A percentile compares a stretch with the other conserved stretches of the same genome.
These are phyloP conservation scores for Clathrus columnatus DNA, from an alignment of 768 basidiomycete species.

Conservation along the genomic window DNA sequence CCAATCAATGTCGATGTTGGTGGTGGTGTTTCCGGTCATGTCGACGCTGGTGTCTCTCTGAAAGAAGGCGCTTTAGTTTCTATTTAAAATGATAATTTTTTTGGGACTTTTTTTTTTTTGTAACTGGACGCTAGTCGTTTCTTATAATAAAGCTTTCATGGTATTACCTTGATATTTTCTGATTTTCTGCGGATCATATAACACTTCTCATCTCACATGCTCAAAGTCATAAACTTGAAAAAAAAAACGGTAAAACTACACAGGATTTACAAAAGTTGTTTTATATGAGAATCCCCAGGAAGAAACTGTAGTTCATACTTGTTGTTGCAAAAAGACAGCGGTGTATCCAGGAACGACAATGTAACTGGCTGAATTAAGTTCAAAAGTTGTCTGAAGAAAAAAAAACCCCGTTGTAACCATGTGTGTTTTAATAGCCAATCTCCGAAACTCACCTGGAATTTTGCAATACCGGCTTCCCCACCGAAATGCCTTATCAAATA, in stretches of 20 bases:
- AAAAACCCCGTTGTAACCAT: neutral
- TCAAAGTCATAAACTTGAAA: no score
- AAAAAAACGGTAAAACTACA: no score
- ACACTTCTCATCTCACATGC: no score
- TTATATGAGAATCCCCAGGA: no score
- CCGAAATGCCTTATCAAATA: constrained; percentile 53
- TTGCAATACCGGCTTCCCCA: constrained; percentile 41
- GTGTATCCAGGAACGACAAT: constrained; percentile 29
- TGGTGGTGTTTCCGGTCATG: neutral
- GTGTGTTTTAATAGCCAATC: neutral
- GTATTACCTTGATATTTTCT: no score
- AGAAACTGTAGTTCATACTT: neutral
- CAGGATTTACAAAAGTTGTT: no score
- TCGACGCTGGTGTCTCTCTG: neutral
- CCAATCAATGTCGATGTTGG: neutral
- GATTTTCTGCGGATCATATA: no score
- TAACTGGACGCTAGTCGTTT: neutral
- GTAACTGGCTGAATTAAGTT: constrained; percentile 23
- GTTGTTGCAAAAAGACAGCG: constrained; percentile 28
- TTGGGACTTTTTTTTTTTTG: neutral
- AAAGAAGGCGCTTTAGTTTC: neutral
- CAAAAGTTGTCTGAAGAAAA: constrained; percentile 22
- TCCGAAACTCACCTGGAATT: constrained; percentile 37
- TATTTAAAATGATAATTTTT: neutral
- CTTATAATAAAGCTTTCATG: no score